Base-by-base conservation (phyloP, 441 rosid species). In the Jatropha podagrica region DNA sequence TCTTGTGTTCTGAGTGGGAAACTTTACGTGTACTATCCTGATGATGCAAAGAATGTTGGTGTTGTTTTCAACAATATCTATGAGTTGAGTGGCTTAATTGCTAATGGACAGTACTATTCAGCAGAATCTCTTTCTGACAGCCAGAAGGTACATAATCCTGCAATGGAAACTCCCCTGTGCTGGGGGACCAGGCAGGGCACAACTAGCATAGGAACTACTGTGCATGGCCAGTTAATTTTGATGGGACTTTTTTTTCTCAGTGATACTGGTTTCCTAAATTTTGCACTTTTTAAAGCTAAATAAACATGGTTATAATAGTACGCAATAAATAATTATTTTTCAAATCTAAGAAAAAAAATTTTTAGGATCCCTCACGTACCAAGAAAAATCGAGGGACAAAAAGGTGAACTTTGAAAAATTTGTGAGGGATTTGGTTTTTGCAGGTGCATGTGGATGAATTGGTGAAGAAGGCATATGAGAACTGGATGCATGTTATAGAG, bases 401-500 rank as follows among this genome's bases (percentile, higher is more conserved):
- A 32, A 4, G 32, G 15, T 41, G 42, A 59, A 63, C 27, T 55
- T 27, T 65, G 37, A 75, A 59, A 78, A 54, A 72, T 65, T 69
- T 69, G 32, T 42, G 18, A 73, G 59, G 66, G 74, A 7, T 65
- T 44, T 68, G 61, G 17, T 66, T 78, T 56, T 72, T 86, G 76
- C 84, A 94, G 97, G 89, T 85, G 40, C 85, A 86, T 73, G 95
- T 94, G 18, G 99, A 96, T 74, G 80, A 84, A 59, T 83, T 96
- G 80, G 98, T 94, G 82, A 92, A 88, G 83, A 88, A 88, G 75
- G 99, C 98, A 0, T 96, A 94, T 83, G 98, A 96, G 17, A 90
- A 96, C 59, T 96, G 99, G 99, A 84, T 81, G 78, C 94, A 90
- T 68, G 98, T 94, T 18, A 74, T 94, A 71, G 99, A 94, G 86